A percentile compares a stretch with the other conserved stretches of the same genome.
Evolutionary conservation across 2,329 filamentous ascomycete genomes (phyloP).

Genomic region (Talaromyces rugulosus): DNA sequence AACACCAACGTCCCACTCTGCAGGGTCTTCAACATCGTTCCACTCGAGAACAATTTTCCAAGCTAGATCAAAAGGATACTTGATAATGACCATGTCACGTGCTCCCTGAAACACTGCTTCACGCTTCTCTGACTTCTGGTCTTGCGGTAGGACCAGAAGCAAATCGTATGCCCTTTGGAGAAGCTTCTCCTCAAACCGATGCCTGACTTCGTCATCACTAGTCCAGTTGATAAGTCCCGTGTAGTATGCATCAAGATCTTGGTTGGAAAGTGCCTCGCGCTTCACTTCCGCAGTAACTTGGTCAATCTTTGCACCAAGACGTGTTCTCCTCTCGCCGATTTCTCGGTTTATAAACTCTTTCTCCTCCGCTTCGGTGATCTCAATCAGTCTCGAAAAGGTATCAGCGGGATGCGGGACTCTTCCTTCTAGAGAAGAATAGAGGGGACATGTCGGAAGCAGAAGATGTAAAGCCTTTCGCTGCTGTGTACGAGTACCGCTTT

Average conservation of each 20-base stretch:
- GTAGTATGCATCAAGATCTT: slow-evolving; percentile 76
- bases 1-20: slow-evolving; percentile 73
- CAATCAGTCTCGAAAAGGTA: slow-evolving; percentile 77
- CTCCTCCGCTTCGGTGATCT: slow-evolving; percentile 81
- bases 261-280: slow-evolving; percentile 71
- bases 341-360: slow-evolving; percentile 84
- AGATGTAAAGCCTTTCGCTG: slow-evolving; percentile 72
- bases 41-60: slow-evolving; percentile 92
- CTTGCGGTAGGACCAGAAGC: slow-evolving; percentile 63
- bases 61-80: slow-evolving; percentile 80
- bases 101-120: slow-evolving; percentile 71
- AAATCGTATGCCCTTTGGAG: slow-evolving; percentile 75
- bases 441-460: slow-evolving; percentile 71
- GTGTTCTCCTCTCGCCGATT: slow-evolving; percentile 81
- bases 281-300: slow-evolving; percentile 86
- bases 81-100: slow-evolving; percentile 92
- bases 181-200: slow-evolving; percentile 86
- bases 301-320: slow-evolving; percentile 76
- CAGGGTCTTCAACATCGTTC: slow-evolving; percentile 70
- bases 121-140: slow-evolving; percentile 67
- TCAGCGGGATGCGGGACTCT: slow-evolving; percentile 72
- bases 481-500: slow-evolving; percentile 67
- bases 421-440: slow-evolving; percentile 81
- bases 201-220: slow-evolving; percentile 75
- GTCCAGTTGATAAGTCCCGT: slow-evolving; percentile 85